Conservation (phyloP, 2,329 filamentous ascomycete genomes). For the Neofusicoccum kwambonambiense region DNA sequence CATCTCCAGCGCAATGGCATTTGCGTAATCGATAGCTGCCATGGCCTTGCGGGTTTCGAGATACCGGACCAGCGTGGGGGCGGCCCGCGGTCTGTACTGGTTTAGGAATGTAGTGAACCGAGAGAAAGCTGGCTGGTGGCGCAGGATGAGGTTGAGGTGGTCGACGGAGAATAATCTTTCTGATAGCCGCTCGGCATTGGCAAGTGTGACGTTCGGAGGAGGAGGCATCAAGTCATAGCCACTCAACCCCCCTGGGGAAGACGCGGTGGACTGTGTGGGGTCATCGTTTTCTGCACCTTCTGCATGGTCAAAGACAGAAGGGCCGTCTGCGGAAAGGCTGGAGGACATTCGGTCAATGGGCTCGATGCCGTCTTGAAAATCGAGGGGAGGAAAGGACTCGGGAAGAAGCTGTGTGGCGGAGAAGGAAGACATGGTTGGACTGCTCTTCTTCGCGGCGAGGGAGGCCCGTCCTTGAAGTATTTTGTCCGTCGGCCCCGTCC, state of each 20-base stretch:
- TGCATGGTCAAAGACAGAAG: constrained; percentile 9
- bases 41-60: constrained; percentile 67
- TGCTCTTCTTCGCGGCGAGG: background rate
- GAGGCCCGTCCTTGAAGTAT: background rate
- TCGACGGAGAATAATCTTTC: constrained; percentile 63
- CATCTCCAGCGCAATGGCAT: constrained; percentile 58
- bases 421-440: constrained; percentile 11
- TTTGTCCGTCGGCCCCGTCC: background rate
- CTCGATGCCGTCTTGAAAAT: background rate
- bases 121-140: constrained; percentile 58
- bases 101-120: constrained; percentile 66
- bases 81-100: constrained; percentile 56
- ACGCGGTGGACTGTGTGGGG: background rate
- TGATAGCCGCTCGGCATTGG: constrained; percentile 53
- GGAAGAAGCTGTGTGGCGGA: background rate
- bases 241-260: background rate
- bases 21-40: constrained; percentile 66
- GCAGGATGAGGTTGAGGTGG: constrained; percentile 63
- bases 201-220: constrained; percentile 23
- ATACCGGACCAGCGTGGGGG: constrained; percentile 66
- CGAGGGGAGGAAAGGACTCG: background rate
- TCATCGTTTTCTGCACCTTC: background rate
- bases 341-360: constrained; percentile 2
- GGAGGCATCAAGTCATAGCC: constrained; percentile 28
- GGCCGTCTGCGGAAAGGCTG: constrained; percentile 7